Evolutionary conservation across 805 yeast species (phyloP).

Genomic region (Huiozyma naganishii): DNA sequence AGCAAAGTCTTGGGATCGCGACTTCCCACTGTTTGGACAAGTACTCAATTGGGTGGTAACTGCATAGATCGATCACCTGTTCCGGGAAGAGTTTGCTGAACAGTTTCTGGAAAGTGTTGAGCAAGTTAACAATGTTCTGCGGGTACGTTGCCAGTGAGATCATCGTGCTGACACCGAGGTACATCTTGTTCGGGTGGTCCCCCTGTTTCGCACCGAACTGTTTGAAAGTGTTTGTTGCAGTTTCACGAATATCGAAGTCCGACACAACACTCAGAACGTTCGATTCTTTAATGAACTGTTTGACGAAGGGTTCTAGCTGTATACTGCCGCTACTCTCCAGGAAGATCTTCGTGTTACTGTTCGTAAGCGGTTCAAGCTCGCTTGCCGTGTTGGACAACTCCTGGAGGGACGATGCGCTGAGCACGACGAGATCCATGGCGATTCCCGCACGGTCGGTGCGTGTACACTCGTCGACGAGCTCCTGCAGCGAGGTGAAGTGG

Average conservation of each 20-base stretch:
- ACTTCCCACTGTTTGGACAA: constrained; percentile 75
- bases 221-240: constrained; percentile 24
- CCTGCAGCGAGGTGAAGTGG: constrained; percentile 19
- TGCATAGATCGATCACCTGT: constrained; percentile 31
- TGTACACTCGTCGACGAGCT: constrained; percentile 4
- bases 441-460: neutral
- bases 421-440: constrained; percentile 33
- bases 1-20: constrained; percentile 66
- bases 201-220: constrained; percentile 19
- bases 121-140: constrained; percentile 10
- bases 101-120: constrained; percentile 24
- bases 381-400: constrained; percentile 36
- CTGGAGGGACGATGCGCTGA: constrained; percentile 41
- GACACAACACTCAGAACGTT: constrained; percentile 49
- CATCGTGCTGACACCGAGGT: constrained; percentile 30
- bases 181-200: constrained; percentile 32
- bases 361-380: constrained; percentile 30
- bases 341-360: constrained; percentile 40
- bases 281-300: constrained; percentile 32
- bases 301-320: constrained; percentile 60
- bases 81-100: constrained; percentile 24
- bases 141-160: constrained; percentile 9
- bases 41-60: constrained; percentile 34
- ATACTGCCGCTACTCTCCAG: constrained; percentile 65
- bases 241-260: constrained; percentile 45